Percentiles rank a stretch among this genome's conserved stretches.
phyloP scores from a whole-genome alignment of 306 rosid species.

The Vigna reflexopilosa region DNA sequence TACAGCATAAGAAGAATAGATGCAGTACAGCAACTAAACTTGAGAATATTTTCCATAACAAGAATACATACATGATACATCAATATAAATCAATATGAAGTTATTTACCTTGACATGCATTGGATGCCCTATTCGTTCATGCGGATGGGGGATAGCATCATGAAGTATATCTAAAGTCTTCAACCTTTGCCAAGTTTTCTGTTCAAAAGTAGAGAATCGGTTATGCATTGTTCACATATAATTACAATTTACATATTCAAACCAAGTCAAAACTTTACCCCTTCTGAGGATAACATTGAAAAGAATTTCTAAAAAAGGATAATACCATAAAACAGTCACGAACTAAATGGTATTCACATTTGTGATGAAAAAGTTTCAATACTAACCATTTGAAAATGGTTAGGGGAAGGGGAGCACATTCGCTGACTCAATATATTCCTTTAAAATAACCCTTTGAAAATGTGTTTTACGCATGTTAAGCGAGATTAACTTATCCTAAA shows the following conservation, averaged over 20 bases:
- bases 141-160: slow-evolving; percentile 75
- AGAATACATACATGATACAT: slow-evolving; percentile 12
- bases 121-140: slow-evolving; percentile 75
- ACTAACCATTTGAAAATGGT: slow-evolving; percentile 1
- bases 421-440: background rate
- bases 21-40: background rate
- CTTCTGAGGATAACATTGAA: slow-evolving; percentile 6
- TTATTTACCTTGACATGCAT: slow-evolving; percentile 75
- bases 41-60: slow-evolving; percentile 23
- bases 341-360: background rate
- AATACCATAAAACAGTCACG: background rate
- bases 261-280: slow-evolving; percentile 27
- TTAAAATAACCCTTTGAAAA: slow-evolving; percentile 24
- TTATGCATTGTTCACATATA: slow-evolving; percentile 16
- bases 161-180: slow-evolving; percentile 67
- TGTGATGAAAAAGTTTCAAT: background rate
- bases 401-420: background rate
- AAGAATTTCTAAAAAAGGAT: slow-evolving; percentile 5
- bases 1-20: slow-evolving; percentile 25
- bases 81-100: slow-evolving; percentile 12
- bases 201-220: slow-evolving; percentile 43
- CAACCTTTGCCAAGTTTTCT: slow-evolving; percentile 86
- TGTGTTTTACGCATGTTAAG: background rate
- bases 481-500: slow-evolving; percentile 26
- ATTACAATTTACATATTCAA: background rate